These are phyloP conservation scores for Botryotinia narcissicola DNA, from an alignment of 2,329 filamentous ascomycete genomes.

Conservation along the genomic window DNA sequence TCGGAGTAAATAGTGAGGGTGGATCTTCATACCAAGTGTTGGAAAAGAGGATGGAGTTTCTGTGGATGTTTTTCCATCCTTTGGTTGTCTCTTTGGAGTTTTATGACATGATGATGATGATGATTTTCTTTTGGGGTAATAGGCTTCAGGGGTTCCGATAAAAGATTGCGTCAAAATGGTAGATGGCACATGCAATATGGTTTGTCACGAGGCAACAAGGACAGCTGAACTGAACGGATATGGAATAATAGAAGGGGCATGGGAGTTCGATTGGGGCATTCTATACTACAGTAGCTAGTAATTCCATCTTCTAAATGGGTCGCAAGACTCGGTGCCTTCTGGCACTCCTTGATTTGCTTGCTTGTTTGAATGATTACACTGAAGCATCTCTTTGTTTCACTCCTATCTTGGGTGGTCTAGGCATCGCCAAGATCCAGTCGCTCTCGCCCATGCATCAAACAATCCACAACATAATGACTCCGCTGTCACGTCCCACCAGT, in stretches of 20 bases:
- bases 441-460: not conserved
- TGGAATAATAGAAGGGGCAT: constrained; percentile 10
- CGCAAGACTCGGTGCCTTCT: constrained; percentile 15
- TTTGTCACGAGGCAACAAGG: constrained; percentile 14
- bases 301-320: constrained; percentile 14
- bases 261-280: not conserved
- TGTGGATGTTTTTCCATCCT: not conserved
- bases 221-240: constrained; percentile 7
- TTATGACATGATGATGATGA: constrained; percentile 16
- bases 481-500: constrained; percentile 8
- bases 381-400: not conserved
- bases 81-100: not conserved
- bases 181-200: constrained; percentile 8
- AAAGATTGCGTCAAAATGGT: constrained; percentile 12
- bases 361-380: not conserved
- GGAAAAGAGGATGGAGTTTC: constrained; percentile 16
- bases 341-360: constrained; percentile 9
- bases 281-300: constrained; percentile 13
- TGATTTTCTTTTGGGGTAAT: constrained; percentile 3
- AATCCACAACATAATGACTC: not conserved
- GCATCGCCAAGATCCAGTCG: not conserved
- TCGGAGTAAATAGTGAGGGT: not conserved
- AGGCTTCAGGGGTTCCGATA: not conserved
- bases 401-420: not conserved
- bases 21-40: constrained; percentile 17